Percentiles rank a stretch among this genome's conserved stretches.
phyloP scores from a whole-genome alignment of 2,329 filamentous ascomycete species.

The Pseudopithomyces chartarum region DNA sequence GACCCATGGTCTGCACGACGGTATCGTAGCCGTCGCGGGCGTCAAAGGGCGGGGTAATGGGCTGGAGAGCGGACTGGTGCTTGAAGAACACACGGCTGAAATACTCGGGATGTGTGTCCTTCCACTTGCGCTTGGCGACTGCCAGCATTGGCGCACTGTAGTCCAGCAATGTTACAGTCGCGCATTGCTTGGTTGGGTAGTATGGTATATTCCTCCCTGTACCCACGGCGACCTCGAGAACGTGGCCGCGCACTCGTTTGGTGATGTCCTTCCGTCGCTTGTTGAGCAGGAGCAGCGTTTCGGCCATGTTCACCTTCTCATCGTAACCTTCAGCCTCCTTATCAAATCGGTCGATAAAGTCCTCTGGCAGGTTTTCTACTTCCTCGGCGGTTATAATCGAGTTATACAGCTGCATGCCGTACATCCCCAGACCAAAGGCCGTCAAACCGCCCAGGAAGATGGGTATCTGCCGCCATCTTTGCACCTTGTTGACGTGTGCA shows the following conservation, averaged over 20 bases:
- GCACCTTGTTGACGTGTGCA: conserved; percentile 32
- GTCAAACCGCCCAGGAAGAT: conserved; percentile 39
- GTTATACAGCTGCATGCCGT: conserved; percentile 43
- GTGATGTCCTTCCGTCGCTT: conserved; percentile 48
- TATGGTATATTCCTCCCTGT: conserved; percentile 55
- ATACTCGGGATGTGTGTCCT: conserved; percentile 46
- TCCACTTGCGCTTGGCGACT: conserved; percentile 55
- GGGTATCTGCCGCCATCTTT: conserved; percentile 37
- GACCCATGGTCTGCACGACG: conserved; percentile 57
- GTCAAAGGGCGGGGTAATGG: conserved; percentile 49
- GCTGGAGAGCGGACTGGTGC: conserved; percentile 50
- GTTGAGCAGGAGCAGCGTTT: conserved; percentile 50
- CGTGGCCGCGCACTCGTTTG: conserved; percentile 50
- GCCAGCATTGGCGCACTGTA: conserved; percentile 55
- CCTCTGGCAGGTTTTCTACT: conserved; percentile 37
- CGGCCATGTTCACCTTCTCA: conserved; percentile 51
- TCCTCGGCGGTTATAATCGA: conserved; percentile 35
- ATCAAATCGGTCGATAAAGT: conserved; percentile 54
- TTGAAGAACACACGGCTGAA: conserved; percentile 48
- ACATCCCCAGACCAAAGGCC: conserved; percentile 48
- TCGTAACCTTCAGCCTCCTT: conserved; percentile 53
- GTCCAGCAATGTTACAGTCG: conserved; percentile 55
- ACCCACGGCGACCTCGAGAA: conserved; percentile 56
- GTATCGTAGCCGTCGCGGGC: conserved; percentile 53
- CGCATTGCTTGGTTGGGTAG: conserved; percentile 47